Conservation (phyloP, 208 protist genomes). For the Leishmania martiniquensis region DNA sequence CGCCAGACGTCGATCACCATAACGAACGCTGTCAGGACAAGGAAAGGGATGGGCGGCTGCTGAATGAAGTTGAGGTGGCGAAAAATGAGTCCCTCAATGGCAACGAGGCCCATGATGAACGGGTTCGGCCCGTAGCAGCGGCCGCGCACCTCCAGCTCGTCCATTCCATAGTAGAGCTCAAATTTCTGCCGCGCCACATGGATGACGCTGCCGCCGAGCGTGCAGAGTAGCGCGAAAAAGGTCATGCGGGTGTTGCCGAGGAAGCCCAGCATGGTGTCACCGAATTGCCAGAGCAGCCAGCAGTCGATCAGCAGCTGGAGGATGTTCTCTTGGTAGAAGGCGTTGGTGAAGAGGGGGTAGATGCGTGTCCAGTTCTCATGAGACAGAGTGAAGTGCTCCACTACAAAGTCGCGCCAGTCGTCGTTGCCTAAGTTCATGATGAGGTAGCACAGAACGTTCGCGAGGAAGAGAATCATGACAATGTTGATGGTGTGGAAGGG, state of each 20-base stretch:
- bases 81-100: constrained; percentile 88
- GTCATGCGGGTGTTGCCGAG: constrained; percentile 82
- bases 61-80: constrained; percentile 91
- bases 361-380: constrained; percentile 79
- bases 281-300: constrained; percentile 87
- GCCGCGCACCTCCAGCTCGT: constrained; percentile 84
- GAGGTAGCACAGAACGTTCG: constrained; percentile 79
- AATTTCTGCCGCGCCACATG: constrained; percentile 85
- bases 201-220: constrained; percentile 72
- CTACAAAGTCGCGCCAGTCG: constrained; percentile 81
- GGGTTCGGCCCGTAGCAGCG: constrained; percentile 88
- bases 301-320: constrained; percentile 88
- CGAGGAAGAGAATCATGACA: constrained; percentile 81
- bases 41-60: constrained; percentile 89
- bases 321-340: constrained; percentile 89
- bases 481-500: constrained; percentile 92
- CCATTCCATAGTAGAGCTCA: constrained; percentile 84
- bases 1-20: constrained; percentile 93
- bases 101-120: constrained; percentile 88
- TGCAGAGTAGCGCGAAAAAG: constrained; percentile 75
- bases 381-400: constrained; percentile 89
- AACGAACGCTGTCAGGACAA: constrained; percentile 87
- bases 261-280: constrained; percentile 86
- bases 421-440: constrained; percentile 82
- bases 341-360: constrained; percentile 89